Evolutionary conservation across 768 basidiomycete genomes (phyloP).

Genomic region (Pleurotus salmoneostramineus): DNA sequence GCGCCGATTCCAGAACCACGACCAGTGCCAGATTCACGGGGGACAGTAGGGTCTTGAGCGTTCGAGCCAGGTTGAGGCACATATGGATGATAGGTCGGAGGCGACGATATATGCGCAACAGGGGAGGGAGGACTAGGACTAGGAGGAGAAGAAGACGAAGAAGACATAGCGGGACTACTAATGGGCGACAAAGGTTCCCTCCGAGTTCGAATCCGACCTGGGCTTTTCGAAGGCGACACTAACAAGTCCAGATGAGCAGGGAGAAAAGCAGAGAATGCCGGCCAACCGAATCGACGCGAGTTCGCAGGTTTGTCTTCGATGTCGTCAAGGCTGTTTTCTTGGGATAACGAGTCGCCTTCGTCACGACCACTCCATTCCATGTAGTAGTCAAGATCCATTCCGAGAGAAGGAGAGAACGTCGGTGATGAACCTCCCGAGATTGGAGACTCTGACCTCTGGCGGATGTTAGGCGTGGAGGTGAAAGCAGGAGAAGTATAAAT

Average conservation of each 20-base stretch:
- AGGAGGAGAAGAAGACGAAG: neutral
- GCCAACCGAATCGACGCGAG: neutral
- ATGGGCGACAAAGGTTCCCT: too few species aligned
- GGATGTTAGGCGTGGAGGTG: neutral
- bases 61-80: neutral
- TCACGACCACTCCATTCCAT: neutral
- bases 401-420: neutral
- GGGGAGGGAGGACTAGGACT: neutral
- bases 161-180: neutral
- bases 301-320: neutral
- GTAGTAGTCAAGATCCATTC: constrained; percentile 1
- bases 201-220: too few species aligned
- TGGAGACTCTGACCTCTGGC: neutral
- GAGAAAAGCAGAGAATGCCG: neutral
- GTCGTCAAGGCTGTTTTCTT: neutral
- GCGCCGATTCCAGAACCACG: neutral
- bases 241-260: neutral
- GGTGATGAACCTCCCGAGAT: neutral
- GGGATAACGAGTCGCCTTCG: neutral
- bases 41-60: neutral
- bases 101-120: neutral
- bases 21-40: neutral
- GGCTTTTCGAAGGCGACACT: too few species aligned
- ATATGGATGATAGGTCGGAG: too few species aligned
- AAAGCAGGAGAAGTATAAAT: neutral